phyloP scores from a whole-genome alignment of 257 asterid species.

The Petunia secreta region DNA sequence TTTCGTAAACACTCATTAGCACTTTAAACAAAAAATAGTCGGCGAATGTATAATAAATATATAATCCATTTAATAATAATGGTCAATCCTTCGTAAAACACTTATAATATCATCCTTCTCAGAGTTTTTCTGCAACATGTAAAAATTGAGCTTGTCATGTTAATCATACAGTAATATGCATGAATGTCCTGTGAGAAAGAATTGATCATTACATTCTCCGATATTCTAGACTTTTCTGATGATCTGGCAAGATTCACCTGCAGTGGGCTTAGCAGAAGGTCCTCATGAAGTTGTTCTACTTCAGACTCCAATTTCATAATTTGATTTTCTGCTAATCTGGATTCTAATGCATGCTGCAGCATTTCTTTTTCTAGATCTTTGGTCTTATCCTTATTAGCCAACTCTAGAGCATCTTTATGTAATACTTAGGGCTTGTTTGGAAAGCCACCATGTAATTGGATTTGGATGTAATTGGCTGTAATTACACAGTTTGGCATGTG shows the following conservation, averaged over 20 bases:
- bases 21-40: too few species aligned
- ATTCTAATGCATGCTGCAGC: slow-evolving; percentile 96
- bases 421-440: slow-evolving; percentile 25
- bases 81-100: too few species aligned
- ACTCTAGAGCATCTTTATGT: slow-evolving; percentile 56
- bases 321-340: slow-evolving; percentile 76
- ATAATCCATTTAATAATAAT: too few species aligned
- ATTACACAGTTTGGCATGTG: too few species aligned
- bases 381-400: slow-evolving; percentile 65
- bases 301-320: slow-evolving; percentile 74
- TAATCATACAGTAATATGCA: slow-evolving; percentile 27
- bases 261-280: slow-evolving; percentile 55
- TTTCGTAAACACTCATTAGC: too few species aligned
- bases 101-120: slow-evolving; percentile 43
- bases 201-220: slow-evolving; percentile 71
- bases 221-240: slow-evolving; percentile 64
- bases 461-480: too few species aligned
- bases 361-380: slow-evolving; percentile 79
- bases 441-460: too few species aligned
- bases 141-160: slow-evolving; percentile 28
- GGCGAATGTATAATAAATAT: too few species aligned
- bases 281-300: slow-evolving; percentile 63
- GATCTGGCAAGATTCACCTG: slow-evolving; percentile 56
- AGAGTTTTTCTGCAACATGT: slow-evolving; percentile 75
- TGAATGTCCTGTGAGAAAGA: slow-evolving; percentile 36